Evolutionary conservation across 192 early-diverging fungal species (phyloP).

Genomic region (Thamnidium elegans): DNA sequence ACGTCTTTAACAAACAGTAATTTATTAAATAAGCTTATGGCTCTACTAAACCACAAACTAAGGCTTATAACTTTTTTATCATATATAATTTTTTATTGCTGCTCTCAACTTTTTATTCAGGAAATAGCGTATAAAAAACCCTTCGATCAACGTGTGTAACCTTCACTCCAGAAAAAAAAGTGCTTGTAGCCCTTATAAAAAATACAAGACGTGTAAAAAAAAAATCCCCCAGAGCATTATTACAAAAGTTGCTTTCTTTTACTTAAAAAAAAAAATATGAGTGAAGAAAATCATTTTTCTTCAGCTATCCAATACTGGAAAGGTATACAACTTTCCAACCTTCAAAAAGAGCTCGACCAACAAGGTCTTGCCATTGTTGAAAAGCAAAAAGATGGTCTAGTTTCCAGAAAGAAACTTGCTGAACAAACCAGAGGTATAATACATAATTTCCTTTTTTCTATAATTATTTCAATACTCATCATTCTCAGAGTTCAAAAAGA

Average conservation of each 20-base stretch:
- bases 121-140: too few species aligned
- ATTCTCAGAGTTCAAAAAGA: slow-evolving; percentile 69
- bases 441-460: background rate
- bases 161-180: too few species aligned
- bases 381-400: slow-evolving; percentile 77
- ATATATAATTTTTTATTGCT: too few species aligned
- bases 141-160: too few species aligned
- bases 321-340: slow-evolving; percentile 56
- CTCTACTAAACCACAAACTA: too few species aligned
- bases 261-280: background rate
- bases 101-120: too few species aligned
- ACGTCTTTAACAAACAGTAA: too few species aligned
- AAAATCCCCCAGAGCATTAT: too few species aligned
- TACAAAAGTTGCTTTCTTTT: background rate
- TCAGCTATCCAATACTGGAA: slow-evolving; percentile 40
- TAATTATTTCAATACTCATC: background rate
- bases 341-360: slow-evolving; percentile 74
- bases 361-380: slow-evolving; percentile 78
- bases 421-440: slow-evolving; percentile 78
- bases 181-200: too few species aligned
- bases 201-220: too few species aligned
- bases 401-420: slow-evolving; percentile 76
- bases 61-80: too few species aligned
- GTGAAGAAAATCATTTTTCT: slow-evolving; percentile 26
- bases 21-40: too few species aligned